Percentiles rank a stretch among this genome's conserved stretches.
These are phyloP conservation scores for Calamus simplicifolius DNA, from an alignment of 176 grass and related monocot species.

Conservation along the genomic window DNA sequence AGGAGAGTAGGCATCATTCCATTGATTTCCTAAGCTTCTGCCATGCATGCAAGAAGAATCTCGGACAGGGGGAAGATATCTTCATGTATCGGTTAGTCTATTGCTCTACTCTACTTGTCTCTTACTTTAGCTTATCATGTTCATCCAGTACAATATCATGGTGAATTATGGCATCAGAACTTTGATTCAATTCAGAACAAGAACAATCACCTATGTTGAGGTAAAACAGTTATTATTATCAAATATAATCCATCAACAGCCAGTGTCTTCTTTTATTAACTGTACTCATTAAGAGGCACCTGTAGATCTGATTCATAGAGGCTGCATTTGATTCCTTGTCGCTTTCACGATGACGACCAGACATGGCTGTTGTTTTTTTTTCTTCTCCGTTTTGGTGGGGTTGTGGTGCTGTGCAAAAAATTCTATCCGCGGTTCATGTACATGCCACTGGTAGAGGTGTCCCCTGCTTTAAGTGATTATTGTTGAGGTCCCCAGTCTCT, in stretches of 20 bases:
- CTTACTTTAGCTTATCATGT: background rate
- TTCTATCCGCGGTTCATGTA: constrained; percentile 8
- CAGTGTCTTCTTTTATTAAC: no score
- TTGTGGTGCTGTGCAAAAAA: background rate
- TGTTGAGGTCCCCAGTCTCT: constrained; percentile 8
- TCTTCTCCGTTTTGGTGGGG: constrained; percentile 1
- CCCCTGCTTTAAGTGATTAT: constrained; percentile 9
- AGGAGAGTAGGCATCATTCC: constrained; percentile 1
- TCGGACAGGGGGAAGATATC: constrained; percentile 41
- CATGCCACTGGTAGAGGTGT: constrained; percentile 5
- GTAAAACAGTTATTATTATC: no score
- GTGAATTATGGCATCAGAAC: no score
- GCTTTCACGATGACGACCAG: constrained; percentile 28
- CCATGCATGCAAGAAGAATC: constrained; percentile 57
- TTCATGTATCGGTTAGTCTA: constrained; percentile 51
- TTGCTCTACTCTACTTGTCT: background rate
- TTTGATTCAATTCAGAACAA: no score
- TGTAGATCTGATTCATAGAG: no score
- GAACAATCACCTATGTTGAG: no score
- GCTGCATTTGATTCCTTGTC: constrained; percentile 29
- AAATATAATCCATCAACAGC: no score
- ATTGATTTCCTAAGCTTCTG: constrained; percentile 46
- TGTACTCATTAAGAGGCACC: no score
- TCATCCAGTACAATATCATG: no score
- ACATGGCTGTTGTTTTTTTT: constrained; percentile 11